Percentiles rank a stretch among this genome's conserved stretches.
These are phyloP conservation scores for Tolypocladium tundrense DNA, from an alignment of 2,329 filamentous ascomycete genomes.

Conservation along the genomic window DNA sequence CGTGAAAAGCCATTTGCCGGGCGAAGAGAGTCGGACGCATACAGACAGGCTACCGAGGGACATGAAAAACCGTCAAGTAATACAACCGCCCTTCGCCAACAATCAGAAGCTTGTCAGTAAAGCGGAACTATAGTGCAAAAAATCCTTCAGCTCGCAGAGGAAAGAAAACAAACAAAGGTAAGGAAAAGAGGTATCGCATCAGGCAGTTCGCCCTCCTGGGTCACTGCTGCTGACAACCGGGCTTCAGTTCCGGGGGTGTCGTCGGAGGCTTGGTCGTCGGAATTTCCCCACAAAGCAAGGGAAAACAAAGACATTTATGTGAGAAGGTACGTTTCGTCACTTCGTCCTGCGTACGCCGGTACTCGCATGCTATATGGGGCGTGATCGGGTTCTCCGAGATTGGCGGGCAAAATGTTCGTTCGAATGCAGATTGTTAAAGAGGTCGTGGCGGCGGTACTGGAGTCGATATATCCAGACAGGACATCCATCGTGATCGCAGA, in stretches of 20 bases:
- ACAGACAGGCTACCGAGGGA: slow-evolving; percentile 17
- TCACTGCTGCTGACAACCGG: slow-evolving; percentile 14
- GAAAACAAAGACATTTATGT: slow-evolving; percentile 14
- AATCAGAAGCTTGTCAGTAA: slow-evolving; percentile 16
- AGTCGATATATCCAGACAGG: slow-evolving; percentile 18
- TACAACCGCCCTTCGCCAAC: slow-evolving; percentile 24
- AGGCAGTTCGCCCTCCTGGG: slow-evolving; percentile 14
- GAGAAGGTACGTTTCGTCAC: slow-evolving; percentile 26
- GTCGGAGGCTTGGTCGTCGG: slow-evolving; percentile 12
- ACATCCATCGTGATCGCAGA: slow-evolving; percentile 13
- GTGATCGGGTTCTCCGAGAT: slow-evolving; percentile 17
- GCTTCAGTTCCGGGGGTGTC: slow-evolving; percentile 11
- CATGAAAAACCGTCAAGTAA: slow-evolving; percentile 23
- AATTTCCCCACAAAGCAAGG: slow-evolving; percentile 2
- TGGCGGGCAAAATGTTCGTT: slow-evolving; percentile 19
- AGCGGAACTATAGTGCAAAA: slow-evolving; percentile 23
- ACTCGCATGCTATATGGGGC: slow-evolving; percentile 21
- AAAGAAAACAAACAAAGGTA: slow-evolving; percentile 12
- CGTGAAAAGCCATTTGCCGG: background rate
- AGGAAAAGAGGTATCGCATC: slow-evolving; percentile 25
- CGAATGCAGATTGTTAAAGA: slow-evolving; percentile 18
- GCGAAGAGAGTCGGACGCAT: slow-evolving; percentile 10
- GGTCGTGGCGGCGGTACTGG: slow-evolving; percentile 14
- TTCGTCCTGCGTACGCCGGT: slow-evolving; percentile 28
- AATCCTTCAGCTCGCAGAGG: slow-evolving; percentile 17